Evolutionary conservation across 495 filamentous ascomycete genomes (phyloP), one percentile per base, ranked within the genome.

Genomic region (Cetradonia linearis): DNA sequence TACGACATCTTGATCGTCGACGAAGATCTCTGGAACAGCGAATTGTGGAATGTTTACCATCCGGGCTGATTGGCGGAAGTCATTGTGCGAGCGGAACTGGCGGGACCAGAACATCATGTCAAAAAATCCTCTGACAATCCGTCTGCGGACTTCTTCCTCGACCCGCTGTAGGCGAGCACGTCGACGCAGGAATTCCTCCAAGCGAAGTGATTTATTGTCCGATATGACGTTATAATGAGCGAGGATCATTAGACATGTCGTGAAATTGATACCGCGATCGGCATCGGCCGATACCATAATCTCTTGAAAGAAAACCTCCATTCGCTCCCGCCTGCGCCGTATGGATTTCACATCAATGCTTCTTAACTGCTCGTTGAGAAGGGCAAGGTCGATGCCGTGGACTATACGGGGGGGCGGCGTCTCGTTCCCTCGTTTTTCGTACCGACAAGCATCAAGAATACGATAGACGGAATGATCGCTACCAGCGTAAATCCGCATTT

Each of bases 151-250:
- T 62, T 90, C 89, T 70, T 99, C 91, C 69, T 99, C 88, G n/a
- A 99, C 93, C 54, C 91, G 86, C 69, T 96, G 90, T 18, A 99
- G 78, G 31, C 92, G 84, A 38, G 90, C 86, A 25, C 91, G 86
- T 25, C 93, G 90, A 47, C 91, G 87, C 28, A 99, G 77, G 74
- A 93, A 99, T 68, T 99, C 93, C 67, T 99, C 91, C 3, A 99
- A 81, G 37, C 83, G 83, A 65, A 99, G 72, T 73, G 89, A 93
- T 77, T 96, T 96, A 76, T 84, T 96, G 76, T 99, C 93, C 63
- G 83, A 95, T 69, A 99, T 99, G 68, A 99, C 89, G 62, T 99
- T 99, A 78, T 97, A 93, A 73, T 99, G 94, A 18, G 94, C 92
- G 20, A 99, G 78, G 59, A 95, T 95, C 88, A 99, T 91, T 52